These are phyloP conservation scores for Kernera saxatilis DNA, from an alignment of 345 rosid genomes.

Conservation along the genomic window DNA sequence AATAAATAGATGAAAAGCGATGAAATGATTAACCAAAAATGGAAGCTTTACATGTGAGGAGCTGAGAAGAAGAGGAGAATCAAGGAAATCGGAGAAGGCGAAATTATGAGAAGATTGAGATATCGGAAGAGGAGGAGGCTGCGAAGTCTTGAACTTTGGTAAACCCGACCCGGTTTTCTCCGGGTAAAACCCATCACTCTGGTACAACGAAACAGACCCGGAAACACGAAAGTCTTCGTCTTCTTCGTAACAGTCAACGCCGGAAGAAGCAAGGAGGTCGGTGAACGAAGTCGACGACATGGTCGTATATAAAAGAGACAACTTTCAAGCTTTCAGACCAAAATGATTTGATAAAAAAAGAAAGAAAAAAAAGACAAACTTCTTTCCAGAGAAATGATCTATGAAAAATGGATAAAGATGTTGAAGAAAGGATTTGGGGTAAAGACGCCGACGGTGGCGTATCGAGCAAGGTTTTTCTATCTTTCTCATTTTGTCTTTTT, in stretches of 20 bases:
- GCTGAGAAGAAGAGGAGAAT: conserved; percentile 78
- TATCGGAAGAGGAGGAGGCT: conserved; percentile 73
- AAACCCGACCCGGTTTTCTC: conserved; percentile 66
- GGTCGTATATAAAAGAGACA: conserved; percentile 11
- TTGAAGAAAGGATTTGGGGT: conserved; percentile 3
- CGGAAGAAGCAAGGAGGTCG: conserved; percentile 44
- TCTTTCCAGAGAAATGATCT: conserved; percentile 20
- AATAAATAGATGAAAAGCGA: background rate
- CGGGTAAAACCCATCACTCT: conserved; percentile 9
- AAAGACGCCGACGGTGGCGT: conserved; percentile 33
- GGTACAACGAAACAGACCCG: conserved; percentile 37
- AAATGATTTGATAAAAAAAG: background rate
- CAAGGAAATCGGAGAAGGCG: conserved; percentile 68
- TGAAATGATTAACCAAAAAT: background rate
- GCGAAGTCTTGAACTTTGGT: conserved; percentile 86
- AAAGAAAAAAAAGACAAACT: background rate
- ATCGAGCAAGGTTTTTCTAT: conserved; percentile 23
- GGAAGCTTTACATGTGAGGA: conserved; percentile 61
- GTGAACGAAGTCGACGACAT: conserved; percentile 46
- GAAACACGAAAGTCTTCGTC: conserved; percentile 29
- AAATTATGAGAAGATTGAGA: conserved; percentile 70
- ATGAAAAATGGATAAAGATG: conserved; percentile 19
- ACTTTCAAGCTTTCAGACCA: background rate
- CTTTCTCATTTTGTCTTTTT: conserved; percentile 11
- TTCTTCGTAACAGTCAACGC: conserved; percentile 30